phyloP scores from a whole-genome alignment of 2,329 filamentous ascomycete species.

The Talaromyces sp. region DNA sequence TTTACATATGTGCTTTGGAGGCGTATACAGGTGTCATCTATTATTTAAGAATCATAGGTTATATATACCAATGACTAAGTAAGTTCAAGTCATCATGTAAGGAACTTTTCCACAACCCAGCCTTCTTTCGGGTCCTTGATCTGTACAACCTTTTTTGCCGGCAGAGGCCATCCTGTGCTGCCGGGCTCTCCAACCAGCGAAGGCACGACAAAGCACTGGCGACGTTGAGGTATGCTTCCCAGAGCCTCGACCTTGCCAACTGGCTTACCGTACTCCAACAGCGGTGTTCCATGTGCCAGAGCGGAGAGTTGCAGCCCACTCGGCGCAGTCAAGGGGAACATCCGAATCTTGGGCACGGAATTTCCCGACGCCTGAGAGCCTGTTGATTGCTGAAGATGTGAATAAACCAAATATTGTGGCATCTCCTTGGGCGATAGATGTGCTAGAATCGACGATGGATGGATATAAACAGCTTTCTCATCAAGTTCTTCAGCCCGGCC shows the following conservation, averaged over 20 bases:
- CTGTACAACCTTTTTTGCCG: slow-evolving; percentile 78
- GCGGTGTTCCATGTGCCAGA: slow-evolving; percentile 75
- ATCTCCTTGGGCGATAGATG: slow-evolving; percentile 64
- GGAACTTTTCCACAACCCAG: slow-evolving; percentile 63
- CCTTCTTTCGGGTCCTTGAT: slow-evolving; percentile 64
- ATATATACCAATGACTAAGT: slow-evolving; percentile 5
- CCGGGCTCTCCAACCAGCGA: slow-evolving; percentile 65
- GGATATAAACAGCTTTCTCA: slow-evolving; percentile 73
- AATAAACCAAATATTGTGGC: slow-evolving; percentile 83
- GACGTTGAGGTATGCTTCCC: slow-evolving; percentile 42
- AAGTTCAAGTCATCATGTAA: slow-evolving; percentile 15
- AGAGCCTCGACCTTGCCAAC: slow-evolving; percentile 68
- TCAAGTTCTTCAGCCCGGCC: slow-evolving; percentile 38
- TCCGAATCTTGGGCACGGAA: slow-evolving; percentile 66
- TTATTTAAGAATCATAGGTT: neutral
- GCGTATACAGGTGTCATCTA: neutral
- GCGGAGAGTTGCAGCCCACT: slow-evolving; percentile 69
- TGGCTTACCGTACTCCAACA: slow-evolving; percentile 82
- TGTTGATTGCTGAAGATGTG: slow-evolving; percentile 66
- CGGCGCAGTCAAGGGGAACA: slow-evolving; percentile 80
- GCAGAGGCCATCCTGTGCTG: slow-evolving; percentile 74
- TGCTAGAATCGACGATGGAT: slow-evolving; percentile 76
- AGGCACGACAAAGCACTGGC: slow-evolving; percentile 80
- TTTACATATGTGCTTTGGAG: neutral
- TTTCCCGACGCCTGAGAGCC: slow-evolving; percentile 41